phyloP scores from a whole-genome alignment of 2,329 filamentous ascomycete genomes.

The Bisporella sp. region DNA sequence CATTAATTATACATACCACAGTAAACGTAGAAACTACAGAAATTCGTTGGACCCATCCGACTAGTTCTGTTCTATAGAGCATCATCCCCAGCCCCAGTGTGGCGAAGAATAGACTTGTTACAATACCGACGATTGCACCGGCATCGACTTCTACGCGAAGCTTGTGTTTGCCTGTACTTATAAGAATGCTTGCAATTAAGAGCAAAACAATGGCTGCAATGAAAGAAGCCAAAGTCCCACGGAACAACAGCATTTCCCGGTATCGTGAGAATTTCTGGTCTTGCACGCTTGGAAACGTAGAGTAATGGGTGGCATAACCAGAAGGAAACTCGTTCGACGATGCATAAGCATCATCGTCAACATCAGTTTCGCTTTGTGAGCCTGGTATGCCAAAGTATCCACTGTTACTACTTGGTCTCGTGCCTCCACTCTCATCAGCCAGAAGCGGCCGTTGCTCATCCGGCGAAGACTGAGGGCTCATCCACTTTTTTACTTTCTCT shows the following conservation, averaged over 20 bases:
- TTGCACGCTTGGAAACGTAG: slow-evolving; percentile 42
- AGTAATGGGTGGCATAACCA: slow-evolving; percentile 49
- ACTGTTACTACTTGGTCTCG: slow-evolving; percentile 11
- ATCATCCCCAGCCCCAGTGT: slow-evolving; percentile 54
- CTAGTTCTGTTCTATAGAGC: slow-evolving; percentile 41
- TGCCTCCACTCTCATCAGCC: slow-evolving; percentile 16
- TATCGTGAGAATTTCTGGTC: slow-evolving; percentile 44
- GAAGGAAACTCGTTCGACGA: slow-evolving; percentile 39
- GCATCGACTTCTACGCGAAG: slow-evolving; percentile 66
- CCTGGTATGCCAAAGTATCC: slow-evolving; percentile 8
- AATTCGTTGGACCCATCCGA: slow-evolving; percentile 37
- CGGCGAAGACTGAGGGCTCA: slow-evolving; percentile 27
- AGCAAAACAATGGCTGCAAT: slow-evolving; percentile 56
- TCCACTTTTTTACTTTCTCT: slow-evolving; percentile 45
- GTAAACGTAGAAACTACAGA: slow-evolving; percentile 38
- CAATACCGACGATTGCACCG: slow-evolving; percentile 62
- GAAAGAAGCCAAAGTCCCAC: slow-evolving; percentile 47
- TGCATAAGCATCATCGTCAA: slow-evolving; percentile 39
- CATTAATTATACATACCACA: slow-evolving; percentile 41
- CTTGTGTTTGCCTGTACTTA: slow-evolving; percentile 60
- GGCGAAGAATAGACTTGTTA: slow-evolving; percentile 58
- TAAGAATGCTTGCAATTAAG: slow-evolving; percentile 56
- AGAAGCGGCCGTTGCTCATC: slow-evolving; percentile 20
- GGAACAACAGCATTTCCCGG: slow-evolving; percentile 49
- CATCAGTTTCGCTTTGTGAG: slow-evolving; percentile 32